A percentile compares a stretch with the other conserved stretches of the same genome.
phyloP scores from a whole-genome alignment of 208 protist species.

The Crithidia fasciculata region DNA sequence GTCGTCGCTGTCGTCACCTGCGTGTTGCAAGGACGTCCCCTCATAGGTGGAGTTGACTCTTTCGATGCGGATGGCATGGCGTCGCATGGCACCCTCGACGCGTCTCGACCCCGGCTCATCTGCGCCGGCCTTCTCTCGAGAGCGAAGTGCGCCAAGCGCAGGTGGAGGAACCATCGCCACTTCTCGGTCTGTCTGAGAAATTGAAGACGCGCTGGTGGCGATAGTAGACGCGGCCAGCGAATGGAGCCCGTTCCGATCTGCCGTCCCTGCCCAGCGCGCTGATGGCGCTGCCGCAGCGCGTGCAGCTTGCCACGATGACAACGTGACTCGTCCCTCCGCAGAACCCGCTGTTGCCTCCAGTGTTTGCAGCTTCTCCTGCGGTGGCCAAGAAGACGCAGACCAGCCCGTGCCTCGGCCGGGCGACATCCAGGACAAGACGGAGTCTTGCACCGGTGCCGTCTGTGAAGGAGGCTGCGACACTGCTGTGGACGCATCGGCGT shows the following conservation, averaged over 20 bases:
- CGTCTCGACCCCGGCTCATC: background rate
- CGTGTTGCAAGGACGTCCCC: background rate
- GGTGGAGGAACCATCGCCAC: background rate
- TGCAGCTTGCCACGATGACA: background rate
- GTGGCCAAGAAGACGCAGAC: background rate
- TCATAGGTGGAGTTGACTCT: background rate
- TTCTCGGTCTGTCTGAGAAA: background rate
- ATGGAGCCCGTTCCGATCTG: no score
- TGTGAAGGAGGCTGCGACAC: background rate
- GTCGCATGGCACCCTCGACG: background rate
- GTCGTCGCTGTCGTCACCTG: background rate
- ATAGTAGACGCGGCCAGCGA: slow-evolving; percentile 3
- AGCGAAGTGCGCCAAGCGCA: background rate
- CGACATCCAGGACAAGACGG: slow-evolving; percentile 10
- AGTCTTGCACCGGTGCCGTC: background rate
- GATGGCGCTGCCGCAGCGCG: background rate
- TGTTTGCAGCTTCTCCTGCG: background rate
- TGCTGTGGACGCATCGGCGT: background rate
- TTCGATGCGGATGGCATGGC: background rate
- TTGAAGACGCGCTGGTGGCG: background rate
- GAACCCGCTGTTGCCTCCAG: background rate
- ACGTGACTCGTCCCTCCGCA: background rate
- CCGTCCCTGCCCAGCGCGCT: background rate
- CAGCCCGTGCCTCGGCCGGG: slow-evolving; percentile 7
- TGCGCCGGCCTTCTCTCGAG: background rate